These are phyloP conservation scores for Candida adriatica DNA, from an alignment of 805 yeast species.

Conservation along the genomic window DNA sequence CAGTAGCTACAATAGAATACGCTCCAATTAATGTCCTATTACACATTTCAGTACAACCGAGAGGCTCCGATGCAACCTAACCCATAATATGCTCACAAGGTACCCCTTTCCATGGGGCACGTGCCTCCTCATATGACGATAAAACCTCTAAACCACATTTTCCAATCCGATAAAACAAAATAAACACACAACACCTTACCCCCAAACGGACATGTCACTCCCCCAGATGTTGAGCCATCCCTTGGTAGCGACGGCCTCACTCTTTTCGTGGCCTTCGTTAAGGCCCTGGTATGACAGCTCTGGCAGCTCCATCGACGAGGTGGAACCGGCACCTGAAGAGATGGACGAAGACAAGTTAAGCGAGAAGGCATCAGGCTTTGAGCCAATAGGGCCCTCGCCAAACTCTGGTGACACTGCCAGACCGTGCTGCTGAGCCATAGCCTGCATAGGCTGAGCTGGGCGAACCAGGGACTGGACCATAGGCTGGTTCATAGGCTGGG, in stretches of 20 bases:
- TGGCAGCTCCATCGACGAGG: constrained; percentile 10
- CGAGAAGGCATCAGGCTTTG: constrained; percentile 8
- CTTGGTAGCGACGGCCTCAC: constrained; percentile 4
- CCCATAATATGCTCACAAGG: too few relatives aligned
- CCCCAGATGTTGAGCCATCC: constrained; percentile 27
- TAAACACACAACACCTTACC: constrained; percentile 5
- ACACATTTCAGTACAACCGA: too few relatives aligned
- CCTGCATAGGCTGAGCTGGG: constrained; percentile 1
- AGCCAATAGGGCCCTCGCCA: not conserved
- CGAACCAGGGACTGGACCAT: too few relatives aligned
- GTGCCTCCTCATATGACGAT: too few relatives aligned
- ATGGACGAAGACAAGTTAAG: constrained; percentile 19
- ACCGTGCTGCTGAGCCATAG: constrained; percentile 2
- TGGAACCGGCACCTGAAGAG: constrained; percentile 19
- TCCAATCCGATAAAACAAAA: not conserved
- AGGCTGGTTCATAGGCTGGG: too few relatives aligned
- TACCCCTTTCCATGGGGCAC: too few relatives aligned
- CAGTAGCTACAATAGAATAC: too few relatives aligned
- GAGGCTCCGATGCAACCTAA: too few relatives aligned
- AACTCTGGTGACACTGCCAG: not conserved
- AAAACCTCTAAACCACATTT: too few relatives aligned
- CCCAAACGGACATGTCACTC: constrained; percentile 26
- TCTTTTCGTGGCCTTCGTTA: not conserved
- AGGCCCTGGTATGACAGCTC: constrained; percentile 4
- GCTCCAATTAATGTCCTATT: too few relatives aligned